phyloP scores from a whole-genome alignment of 1,284 basidiomycete species.

The Gymnopus androsaceus region DNA sequence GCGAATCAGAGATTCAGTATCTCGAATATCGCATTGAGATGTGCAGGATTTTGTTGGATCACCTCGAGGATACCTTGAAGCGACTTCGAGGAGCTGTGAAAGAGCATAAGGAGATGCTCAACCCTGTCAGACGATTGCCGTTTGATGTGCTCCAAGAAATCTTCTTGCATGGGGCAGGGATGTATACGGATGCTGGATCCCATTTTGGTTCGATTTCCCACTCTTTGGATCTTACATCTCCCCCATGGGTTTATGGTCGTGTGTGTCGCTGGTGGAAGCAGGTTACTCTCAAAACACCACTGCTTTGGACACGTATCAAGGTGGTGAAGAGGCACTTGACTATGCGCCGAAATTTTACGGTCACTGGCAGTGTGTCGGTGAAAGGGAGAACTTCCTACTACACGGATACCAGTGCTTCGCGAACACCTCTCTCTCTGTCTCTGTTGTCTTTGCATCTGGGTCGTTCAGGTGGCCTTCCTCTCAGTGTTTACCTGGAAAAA shows the following conservation, averaged over 20 bases:
- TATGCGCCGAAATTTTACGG: no score
- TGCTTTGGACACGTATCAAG: constrained; percentile 54
- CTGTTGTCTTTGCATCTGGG: neutral
- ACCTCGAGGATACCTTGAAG: neutral
- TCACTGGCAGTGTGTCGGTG: no score
- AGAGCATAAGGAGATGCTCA: neutral
- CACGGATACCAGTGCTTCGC: neutral
- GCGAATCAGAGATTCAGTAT: neutral
- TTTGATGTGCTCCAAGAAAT: no score
- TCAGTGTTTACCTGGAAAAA: no score
- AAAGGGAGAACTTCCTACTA: no score
- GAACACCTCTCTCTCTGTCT: neutral
- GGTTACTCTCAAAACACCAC: no score
- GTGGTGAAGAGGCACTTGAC: neutral
- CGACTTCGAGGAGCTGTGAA: neutral
- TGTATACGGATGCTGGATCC: no score
- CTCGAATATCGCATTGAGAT: neutral
- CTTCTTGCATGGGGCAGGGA: no score
- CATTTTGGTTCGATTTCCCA: no score
- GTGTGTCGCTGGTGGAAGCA: no score
- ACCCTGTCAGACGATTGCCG: neutral
- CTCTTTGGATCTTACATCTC: no score
- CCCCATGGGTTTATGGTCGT: no score
- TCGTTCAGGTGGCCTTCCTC: neutral
- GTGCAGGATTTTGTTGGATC: neutral